These are phyloP conservation scores for Lasiodiplodia sp. DNA, from an alignment of 2,329 filamentous ascomycete genomes.

Conservation along the genomic window DNA sequence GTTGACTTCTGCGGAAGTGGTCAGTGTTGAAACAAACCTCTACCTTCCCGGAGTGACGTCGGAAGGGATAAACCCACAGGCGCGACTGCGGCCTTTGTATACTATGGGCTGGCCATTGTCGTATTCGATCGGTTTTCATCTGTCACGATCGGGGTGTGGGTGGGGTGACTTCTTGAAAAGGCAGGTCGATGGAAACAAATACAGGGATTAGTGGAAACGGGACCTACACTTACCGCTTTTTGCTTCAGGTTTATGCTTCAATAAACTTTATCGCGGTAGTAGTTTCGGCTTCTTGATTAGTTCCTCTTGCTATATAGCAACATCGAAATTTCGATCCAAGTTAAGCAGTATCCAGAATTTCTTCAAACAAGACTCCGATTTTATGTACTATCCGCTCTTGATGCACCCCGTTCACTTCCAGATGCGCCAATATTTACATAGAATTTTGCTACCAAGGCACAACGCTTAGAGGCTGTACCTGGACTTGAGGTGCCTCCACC, in stretches of 20 bases:
- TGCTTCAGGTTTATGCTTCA: too few relatives aligned
- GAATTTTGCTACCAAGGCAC: too few relatives aligned
- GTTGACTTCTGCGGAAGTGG: not conserved
- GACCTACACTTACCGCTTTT: constrained; percentile 13
- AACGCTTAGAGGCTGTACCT: constrained; percentile 38
- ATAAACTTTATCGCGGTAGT: too few relatives aligned
- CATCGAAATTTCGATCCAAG: too few relatives aligned
- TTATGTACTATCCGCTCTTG: too few relatives aligned
- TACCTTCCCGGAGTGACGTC: not conserved
- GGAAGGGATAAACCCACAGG: not conserved
- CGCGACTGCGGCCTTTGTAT: not conserved
- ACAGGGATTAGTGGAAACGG: not conserved
- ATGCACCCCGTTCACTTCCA: too few relatives aligned
- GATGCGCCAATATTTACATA: too few relatives aligned
- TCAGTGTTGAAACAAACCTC: not conserved
- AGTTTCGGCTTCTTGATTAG: too few relatives aligned
- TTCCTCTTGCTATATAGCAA: too few relatives aligned
- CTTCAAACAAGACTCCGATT: too few relatives aligned
- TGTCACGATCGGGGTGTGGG: not conserved
- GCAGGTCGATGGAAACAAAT: not conserved
- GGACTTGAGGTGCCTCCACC: constrained; percentile 51
- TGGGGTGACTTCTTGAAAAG: not conserved
- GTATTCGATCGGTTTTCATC: not conserved
- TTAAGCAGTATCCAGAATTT: too few relatives aligned
- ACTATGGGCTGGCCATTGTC: not conserved